Conservation (phyloP, 2,329 filamentous ascomycete genomes). For the Clonostachys chloroleuca region DNA sequence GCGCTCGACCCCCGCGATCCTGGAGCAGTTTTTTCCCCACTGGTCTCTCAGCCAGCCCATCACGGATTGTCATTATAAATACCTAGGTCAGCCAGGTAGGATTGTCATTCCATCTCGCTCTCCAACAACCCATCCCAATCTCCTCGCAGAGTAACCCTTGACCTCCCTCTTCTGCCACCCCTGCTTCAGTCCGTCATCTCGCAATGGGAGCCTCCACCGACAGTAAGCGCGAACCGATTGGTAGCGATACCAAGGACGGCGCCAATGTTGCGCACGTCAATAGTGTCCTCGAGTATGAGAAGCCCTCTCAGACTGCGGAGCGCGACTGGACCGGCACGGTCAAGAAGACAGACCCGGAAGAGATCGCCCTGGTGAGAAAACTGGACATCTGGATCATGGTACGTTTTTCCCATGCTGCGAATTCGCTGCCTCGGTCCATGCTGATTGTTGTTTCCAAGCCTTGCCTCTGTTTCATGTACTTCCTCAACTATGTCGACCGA, state of each 20-base stretch:
- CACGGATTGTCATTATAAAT: too few relatives aligned
- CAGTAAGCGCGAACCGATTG: too few relatives aligned
- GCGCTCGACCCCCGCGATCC: too few relatives aligned
- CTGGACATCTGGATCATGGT: conserved; percentile 36
- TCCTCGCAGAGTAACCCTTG: too few relatives aligned
- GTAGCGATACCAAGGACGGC: neutral
- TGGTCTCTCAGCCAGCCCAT: too few relatives aligned
- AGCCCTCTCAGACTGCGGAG: neutral
- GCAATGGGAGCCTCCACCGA: too few relatives aligned
- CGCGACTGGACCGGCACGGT: conserved; percentile 29
- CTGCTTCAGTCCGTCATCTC: too few relatives aligned
- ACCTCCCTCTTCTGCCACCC: too few relatives aligned
- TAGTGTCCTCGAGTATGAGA: neutral
- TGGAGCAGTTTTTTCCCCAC: too few relatives aligned
- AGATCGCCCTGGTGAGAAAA: conserved; percentile 32
- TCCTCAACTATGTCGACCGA: conserved; percentile 36
- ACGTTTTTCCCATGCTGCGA: conserved; percentile 1
- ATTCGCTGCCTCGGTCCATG: neutral
- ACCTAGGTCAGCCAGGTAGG: too few relatives aligned
- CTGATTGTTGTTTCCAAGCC: conserved; percentile 8
- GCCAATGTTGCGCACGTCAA: neutral
- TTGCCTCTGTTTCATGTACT: conserved; percentile 34
- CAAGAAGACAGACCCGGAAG: conserved; percentile 30
- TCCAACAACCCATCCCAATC: too few relatives aligned
- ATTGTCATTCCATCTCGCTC: too few relatives aligned